phyloP scores from a whole-genome alignment of 2,329 filamentous ascomycete genomes.

The Alternaria hordeiaustralica region DNA sequence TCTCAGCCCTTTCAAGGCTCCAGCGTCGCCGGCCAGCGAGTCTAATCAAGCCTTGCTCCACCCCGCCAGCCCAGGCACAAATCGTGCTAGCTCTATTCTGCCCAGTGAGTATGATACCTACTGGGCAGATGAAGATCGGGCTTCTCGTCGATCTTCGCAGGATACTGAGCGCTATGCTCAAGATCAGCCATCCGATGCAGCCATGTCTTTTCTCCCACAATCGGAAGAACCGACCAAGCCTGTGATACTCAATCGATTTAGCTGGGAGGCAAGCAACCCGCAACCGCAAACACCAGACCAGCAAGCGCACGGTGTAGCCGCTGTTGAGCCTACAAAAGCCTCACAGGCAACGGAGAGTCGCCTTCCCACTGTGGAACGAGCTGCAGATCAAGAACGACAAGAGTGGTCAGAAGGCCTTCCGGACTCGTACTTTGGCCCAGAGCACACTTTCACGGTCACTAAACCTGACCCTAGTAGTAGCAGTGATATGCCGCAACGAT shows the following conservation, averaged over 20 bases:
- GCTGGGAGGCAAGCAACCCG: constrained; percentile 38
- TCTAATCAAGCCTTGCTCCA: constrained; percentile 35
- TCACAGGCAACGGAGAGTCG: constrained; percentile 10
- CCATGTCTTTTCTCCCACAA: constrained; percentile 13
- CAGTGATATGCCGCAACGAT: constrained; percentile 15
- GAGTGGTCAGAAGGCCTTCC: constrained; percentile 26
- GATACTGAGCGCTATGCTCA: constrained; percentile 30
- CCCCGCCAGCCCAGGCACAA: constrained; percentile 25
- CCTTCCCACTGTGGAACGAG: constrained; percentile 21
- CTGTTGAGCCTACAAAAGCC: constrained; percentile 17
- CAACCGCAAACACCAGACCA: constrained; percentile 15
- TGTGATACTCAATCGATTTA: constrained; percentile 37
- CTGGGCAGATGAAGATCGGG: constrained; percentile 61
- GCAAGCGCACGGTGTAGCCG: constrained; percentile 11
- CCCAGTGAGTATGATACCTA: constrained; percentile 73
- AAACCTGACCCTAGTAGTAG: constrained; percentile 31
- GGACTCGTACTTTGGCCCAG: constrained; percentile 38
- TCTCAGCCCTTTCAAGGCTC: constrained; percentile 54
- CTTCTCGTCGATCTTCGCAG: constrained; percentile 40
- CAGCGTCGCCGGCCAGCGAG: constrained; percentile 22
- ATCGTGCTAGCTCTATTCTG: constrained; percentile 68
- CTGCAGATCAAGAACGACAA: constrained; percentile 22
- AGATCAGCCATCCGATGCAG: constrained; percentile 14
- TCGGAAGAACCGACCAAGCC: constrained; percentile 23
- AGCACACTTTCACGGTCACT: constrained; percentile 28